phyloP scores from a whole-genome alignment of 2,329 filamentous ascomycete genomes.

The Aureobasidium leucospermi region DNA sequence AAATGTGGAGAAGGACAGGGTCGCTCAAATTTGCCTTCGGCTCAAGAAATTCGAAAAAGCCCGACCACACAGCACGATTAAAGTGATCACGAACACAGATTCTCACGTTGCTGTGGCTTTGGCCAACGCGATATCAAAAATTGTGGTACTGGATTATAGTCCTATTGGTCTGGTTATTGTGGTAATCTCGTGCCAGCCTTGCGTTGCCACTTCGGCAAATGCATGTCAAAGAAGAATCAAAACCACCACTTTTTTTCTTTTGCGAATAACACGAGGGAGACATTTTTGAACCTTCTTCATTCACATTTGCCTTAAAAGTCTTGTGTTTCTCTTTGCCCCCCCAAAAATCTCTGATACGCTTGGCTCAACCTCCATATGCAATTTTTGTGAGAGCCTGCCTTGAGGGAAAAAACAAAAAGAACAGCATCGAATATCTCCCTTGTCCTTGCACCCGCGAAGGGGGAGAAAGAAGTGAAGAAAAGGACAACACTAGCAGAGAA shows the following conservation, averaged over 20 bases:
- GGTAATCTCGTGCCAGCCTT: no score
- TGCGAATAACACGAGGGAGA: no score
- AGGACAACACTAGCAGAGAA: conserved; percentile 1
- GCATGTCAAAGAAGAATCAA: background rate
- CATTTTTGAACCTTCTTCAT: background rate
- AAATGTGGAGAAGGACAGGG: background rate
- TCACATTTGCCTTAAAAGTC: background rate
- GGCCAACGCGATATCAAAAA: no score
- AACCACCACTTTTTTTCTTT: background rate
- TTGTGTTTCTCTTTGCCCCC: background rate
- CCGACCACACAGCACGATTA: no score
- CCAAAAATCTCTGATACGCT: background rate
- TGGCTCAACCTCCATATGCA: conserved; percentile 8
- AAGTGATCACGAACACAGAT: no score
- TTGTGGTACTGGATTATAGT: no score
- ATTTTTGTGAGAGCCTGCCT: conserved; percentile 6
- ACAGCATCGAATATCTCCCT: background rate
- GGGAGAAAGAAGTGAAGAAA: background rate
- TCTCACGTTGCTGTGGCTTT: no score
- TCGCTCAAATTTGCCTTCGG: background rate
- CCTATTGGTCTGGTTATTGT: no score
- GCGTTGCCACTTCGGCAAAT: no score
- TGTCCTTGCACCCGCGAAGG: background rate
- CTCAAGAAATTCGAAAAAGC: no score
- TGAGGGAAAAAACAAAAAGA: background rate